Base-by-base conservation (phyloP, 2,329 filamentous ascomycete genomes). In the Geoglossum cookeanum region DNA sequence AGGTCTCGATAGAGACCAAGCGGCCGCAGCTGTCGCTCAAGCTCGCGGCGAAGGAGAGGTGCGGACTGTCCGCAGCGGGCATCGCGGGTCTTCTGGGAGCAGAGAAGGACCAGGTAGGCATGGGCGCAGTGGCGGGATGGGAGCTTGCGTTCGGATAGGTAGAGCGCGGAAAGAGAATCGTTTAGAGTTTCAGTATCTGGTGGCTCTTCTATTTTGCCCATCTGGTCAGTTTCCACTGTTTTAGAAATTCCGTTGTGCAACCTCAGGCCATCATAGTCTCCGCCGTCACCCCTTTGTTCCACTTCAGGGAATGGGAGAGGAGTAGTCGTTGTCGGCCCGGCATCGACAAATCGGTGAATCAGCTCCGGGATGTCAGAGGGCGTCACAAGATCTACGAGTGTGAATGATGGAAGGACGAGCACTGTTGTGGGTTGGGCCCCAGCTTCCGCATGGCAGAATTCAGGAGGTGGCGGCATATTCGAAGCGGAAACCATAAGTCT, bases 61-160 rank as follows among this genome's bases (percentile, higher is more conserved):
- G 92, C 92, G 37, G 85, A 92, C 72, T 96, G 90, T 0, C 91
- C 92, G 68, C 92, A 97, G 64, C 92, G 85, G 0, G 87, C 90
- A 69, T 97, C 92, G 60, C 92, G 85, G n/a, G 88, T 96, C 65
- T 81, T 82, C 67, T 97, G 92, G 51, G 87, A 94, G 75, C 92
- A 98, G 66, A 98, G 83, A 55, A 98, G 79, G 65, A 98, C 88
- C 30, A 97, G 78, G 62, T 84, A 89, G 60, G 80, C 78, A 74
- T 97, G 91, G 3, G 89, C 88, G 62, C 83, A 90, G 3, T 84
- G 76, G 4, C 80, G 79, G 22, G 81, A 74, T 35, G 70, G 74
- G 39, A 85, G 72, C 58, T 70, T 67, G 55, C 66, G 58, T 69
- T 66, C 55, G 66, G 61, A 65, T 65, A 65, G 62, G 63, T 61